Evolutionary conservation across 768 basidiomycete genomes (phyloP).

Genomic region (Lyophyllum semitale): DNA sequence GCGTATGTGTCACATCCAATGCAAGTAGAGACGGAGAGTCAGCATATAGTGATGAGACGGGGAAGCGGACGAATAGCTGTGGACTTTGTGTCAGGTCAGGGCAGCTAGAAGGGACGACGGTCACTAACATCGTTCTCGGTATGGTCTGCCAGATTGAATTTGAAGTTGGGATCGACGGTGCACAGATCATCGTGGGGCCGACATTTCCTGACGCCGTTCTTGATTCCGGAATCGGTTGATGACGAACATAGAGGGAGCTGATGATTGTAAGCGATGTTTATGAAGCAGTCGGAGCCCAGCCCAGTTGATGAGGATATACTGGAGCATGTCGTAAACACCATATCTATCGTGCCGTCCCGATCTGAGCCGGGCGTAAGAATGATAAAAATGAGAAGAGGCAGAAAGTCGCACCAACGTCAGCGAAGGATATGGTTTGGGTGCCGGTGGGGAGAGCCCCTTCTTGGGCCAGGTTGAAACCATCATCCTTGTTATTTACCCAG

Average conservation of each 20-base stretch:
- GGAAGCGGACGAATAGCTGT: conserved; percentile 69
- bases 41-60: conserved; percentile 62
- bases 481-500: conserved; percentile 85
- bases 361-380: conserved; percentile 43
- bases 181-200: conserved; percentile 83
- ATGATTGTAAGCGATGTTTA: conserved; percentile 93
- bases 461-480: conserved; percentile 72
- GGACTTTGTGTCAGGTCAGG: neutral
- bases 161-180: conserved; percentile 75
- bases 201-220: conserved; percentile 60
- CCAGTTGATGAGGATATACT: conserved; percentile 70
- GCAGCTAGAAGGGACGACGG: neutral
- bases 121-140: conserved; percentile 51
- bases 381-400: conserved; percentile 1
- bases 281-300: conserved; percentile 71
- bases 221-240: conserved; percentile 47
- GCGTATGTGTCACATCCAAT: conserved; percentile 62
- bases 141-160: conserved; percentile 63
- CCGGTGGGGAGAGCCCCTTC: conserved; percentile 73
- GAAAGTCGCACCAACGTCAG: conserved; percentile 75
- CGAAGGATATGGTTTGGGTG: conserved; percentile 80
- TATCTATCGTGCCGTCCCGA: conserved; percentile 94
- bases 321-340: conserved; percentile 86
- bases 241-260: conserved; percentile 82
- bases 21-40: conserved; percentile 62